Base-by-base conservation (phyloP, 176 grass and related monocot genomes). In the Rhynchospora tenuis region DNA sequence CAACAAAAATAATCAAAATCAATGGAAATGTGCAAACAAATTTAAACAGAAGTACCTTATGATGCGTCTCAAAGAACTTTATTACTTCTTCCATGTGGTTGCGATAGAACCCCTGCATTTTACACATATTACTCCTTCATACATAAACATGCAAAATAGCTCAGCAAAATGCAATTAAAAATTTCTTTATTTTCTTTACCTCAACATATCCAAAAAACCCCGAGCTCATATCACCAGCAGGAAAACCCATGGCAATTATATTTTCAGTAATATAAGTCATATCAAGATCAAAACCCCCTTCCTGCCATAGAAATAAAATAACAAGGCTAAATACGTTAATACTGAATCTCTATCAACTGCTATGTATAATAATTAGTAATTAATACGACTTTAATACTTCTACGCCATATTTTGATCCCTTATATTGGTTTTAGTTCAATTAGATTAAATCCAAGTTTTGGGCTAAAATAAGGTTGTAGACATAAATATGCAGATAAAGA, bases 21-120 rank as follows among this genome's bases (percentile, higher is more conserved):
- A 31, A 64, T 81, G 57, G 23, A 81, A 64, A 64, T 14, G 2
- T 64, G 59, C 17, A 26, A 81, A 81, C 58, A 81, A 81, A 73
- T 24, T 66, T 38, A 75, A 62, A n/a, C 51, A 45, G 58, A 16
- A 68, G 80, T 91, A 99, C 96, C 93, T 93, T 99, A 84, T 99
- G 96, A 81, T 99, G 89, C 86, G 90, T 90, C 87, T 99, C 96
- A 85, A 99, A 99, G 83, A 95, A 99, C 70, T 89, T 99, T 62
- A 99, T 99, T 69, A 99, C 96, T 95, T 99, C 96, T 85, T 99
- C 93, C 96, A 99, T 99, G 81, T 99, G 96, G 76, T 99, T 99
- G 56, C 96, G 96, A 70, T 99, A 99, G 65, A 99, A 95, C 50
- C 96, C 93, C 96, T 95, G 83, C 29, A 92, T 83, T 84, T 48